Base-by-base conservation (phyloP, 192 early-diverging fungal genomes). In the Lobosporangium transversale region DNA sequence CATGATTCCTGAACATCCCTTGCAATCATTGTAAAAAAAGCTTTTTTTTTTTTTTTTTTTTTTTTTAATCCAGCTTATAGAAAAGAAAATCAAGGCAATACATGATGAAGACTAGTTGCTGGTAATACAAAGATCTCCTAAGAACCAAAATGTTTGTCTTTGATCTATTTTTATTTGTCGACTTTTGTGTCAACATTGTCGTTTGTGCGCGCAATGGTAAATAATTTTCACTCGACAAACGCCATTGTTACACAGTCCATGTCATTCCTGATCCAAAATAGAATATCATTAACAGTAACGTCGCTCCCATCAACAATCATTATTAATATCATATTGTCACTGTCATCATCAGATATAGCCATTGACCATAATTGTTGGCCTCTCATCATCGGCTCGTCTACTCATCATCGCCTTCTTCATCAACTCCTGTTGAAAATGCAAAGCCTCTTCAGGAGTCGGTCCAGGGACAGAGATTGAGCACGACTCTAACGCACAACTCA, bases 391-490 rank as follows among this genome's bases (percentile, higher is more conserved):
- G 8, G 37, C 37, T 7, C 37, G 23, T 23, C 31, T n/a, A 2
- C 21, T 9, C 51, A 11, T 42, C 6, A 8, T n/a, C 9, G 15
- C 20, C 23, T 58, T 58, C 27, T 42, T 40, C 15, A 4, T 29
- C 40, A 58, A 45, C 56, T 2, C 4, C 17, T 44, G 21, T 42
- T 58, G 56, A 30, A 37, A 58, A 8, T 27, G 32, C 37, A 58
- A 17, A 21, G 40, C 27, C 37, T 58, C 56, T 3, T 58, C 32
- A 4, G 42, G 24, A 2, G 23, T 58, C 4, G 56, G 56, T 23
- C 56, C 56, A 2, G 56, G 42, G 9, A 40, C 56, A 11, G 56
- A 58, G 23, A 58, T 58, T 17, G 56, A 37, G 18, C 31, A 44
- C 24, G 56, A 58, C 8, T 58, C 56, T 42, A 58, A 17, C 15